Conservation (phyloP, 179 eudicot species). For the Vitellaria paradoxa region DNA sequence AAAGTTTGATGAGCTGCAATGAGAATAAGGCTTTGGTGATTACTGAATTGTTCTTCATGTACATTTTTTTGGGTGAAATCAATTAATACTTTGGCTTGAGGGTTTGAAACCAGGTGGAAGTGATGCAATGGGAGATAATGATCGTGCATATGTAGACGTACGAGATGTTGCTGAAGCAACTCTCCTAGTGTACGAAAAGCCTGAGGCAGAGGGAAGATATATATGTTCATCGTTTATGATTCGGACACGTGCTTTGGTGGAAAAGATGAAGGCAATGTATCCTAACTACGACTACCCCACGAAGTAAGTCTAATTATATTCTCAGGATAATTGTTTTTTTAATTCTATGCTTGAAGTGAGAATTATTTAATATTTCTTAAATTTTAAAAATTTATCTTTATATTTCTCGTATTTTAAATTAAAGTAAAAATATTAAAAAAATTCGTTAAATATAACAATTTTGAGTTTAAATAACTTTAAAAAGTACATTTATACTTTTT, state of each 20-base stretch:
- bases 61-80: no score
- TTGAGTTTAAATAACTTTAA: no score
- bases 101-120: slow-evolving; percentile 31
- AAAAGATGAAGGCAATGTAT: slow-evolving; percentile 45
- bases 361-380: no score
- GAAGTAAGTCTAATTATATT: slow-evolving; percentile 35
- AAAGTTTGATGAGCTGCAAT: not conserved
- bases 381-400: no score
- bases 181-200: slow-evolving; percentile 64
- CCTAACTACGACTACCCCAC: slow-evolving; percentile 77
- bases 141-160: slow-evolving; percentile 41
- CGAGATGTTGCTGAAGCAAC: slow-evolving; percentile 79
- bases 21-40: not conserved
- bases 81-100: not conserved
- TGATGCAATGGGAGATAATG: slow-evolving; percentile 32
- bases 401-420: no score
- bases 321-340: no score
- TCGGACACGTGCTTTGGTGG: slow-evolving; percentile 52
- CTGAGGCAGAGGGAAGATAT: slow-evolving; percentile 81
- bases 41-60: not conserved
- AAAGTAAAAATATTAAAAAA: no score
- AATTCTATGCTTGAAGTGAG: no score
- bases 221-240: slow-evolving; percentile 54
- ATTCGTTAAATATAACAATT: no score
- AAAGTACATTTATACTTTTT: no score